A percentile compares a stretch with the other conserved stretches of the same genome.
These are phyloP conservation scores for Coccomyxa subellipsoidea DNA, from an alignment of 163 green algal genomes.

Conservation along the genomic window DNA sequence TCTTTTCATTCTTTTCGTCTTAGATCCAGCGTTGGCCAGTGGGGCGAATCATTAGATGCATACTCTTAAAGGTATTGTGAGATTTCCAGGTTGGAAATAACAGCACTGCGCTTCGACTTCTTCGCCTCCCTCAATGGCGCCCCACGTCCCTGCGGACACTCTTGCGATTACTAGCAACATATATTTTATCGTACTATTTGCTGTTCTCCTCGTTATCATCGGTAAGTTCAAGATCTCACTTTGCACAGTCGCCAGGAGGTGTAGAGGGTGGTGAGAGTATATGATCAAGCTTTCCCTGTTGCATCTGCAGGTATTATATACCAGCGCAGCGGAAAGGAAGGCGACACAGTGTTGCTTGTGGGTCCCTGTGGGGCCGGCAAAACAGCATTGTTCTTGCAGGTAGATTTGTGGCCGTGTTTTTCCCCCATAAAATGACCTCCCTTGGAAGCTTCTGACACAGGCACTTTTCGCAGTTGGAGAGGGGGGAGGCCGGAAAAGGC, in stretches of 20 bases:
- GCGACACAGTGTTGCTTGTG: constrained; percentile 2
- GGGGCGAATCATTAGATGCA: no score
- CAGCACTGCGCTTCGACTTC: background rate
- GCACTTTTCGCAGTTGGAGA: constrained; percentile 52
- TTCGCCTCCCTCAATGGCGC: background rate
- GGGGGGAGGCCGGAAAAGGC: constrained; percentile 48
- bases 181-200: background rate
- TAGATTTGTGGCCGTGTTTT: background rate
- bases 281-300: no score
- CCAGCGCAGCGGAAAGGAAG: background rate
- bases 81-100: no score
- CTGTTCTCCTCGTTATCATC: background rate
- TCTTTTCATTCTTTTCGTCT: no score
- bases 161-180: background rate
- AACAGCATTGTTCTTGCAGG: constrained; percentile 13
- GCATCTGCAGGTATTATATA: background rate
- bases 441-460: no score
- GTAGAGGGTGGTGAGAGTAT: no score
- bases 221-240: no score
- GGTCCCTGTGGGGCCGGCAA: constrained; percentile 4
- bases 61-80: no score
- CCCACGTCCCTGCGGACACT: background rate
- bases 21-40: no score
- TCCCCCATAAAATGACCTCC: no score
- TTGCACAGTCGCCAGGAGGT: no score